Evolutionary conservation across 73 alveolate genomes (phyloP).

Genomic region (Urostyla sp.): DNA sequence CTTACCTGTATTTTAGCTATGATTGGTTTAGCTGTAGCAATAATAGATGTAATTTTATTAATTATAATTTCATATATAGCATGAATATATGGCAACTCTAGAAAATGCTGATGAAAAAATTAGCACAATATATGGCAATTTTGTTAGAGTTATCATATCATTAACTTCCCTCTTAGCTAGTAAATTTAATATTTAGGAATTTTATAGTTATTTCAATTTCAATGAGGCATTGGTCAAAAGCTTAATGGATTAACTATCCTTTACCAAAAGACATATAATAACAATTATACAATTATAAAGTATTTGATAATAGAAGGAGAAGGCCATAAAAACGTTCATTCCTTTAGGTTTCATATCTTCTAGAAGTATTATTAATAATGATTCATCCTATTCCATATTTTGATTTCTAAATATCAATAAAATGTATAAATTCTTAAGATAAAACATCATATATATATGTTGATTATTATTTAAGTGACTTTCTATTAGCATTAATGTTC

Average conservation of each 20-base stretch:
- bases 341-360: background rate
- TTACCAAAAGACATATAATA: conserved; percentile 36
- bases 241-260: conserved; percentile 36
- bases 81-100: conserved; percentile 8
- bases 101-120: background rate
- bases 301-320: conserved; percentile 26
- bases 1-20: conserved; percentile 47
- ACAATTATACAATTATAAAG: conserved; percentile 44
- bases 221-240: conserved; percentile 34
- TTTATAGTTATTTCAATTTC: conserved; percentile 13
- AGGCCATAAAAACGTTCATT: conserved; percentile 6
- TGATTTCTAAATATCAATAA: conserved; percentile 11
- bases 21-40: conserved; percentile 59
- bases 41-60: conserved; percentile 13
- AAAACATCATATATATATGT: conserved; percentile 5
- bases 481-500: conserved; percentile 67
- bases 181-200: background rate
- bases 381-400: conserved; percentile 38
- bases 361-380: conserved; percentile 28
- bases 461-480: conserved; percentile 49
- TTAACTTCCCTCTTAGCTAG: conserved; percentile 35
- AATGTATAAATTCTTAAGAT: background rate
- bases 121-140: conserved; percentile 8
- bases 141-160: conserved; percentile 34
- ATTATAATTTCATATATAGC: background rate